These are phyloP conservation scores for Leccinum subtestaceum DNA, from an alignment of 768 basidiomycete genomes.

Conservation along the genomic window DNA sequence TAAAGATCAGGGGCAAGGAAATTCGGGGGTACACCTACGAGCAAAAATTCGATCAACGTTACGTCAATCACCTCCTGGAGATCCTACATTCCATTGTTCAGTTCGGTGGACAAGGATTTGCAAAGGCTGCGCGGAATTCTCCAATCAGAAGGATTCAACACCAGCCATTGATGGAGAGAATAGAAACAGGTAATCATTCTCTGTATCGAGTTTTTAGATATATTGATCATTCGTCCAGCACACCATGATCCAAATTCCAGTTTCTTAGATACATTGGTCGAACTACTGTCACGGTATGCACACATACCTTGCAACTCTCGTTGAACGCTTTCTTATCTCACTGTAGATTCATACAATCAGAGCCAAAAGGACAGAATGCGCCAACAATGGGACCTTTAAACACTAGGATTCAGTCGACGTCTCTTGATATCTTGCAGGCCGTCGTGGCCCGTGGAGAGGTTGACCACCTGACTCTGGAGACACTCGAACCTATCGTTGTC, in stretches of 20 bases:
- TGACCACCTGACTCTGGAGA: constrained; percentile 54
- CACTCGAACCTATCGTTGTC: constrained; percentile 68
- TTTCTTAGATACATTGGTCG: constrained; percentile 77
- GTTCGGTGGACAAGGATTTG: constrained; percentile 89
- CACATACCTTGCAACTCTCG: constrained; percentile 30
- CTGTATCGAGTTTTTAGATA: background rate
- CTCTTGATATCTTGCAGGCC: constrained; percentile 80
- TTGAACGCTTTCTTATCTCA: constrained; percentile 3
- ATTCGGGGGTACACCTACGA: constrained; percentile 68
- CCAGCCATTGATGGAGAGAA: constrained; percentile 55
- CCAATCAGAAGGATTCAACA: constrained; percentile 65
- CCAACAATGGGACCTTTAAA: constrained; percentile 62
- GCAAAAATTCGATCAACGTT: constrained; percentile 72
- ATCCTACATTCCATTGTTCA: constrained; percentile 71
- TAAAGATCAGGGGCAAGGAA: constrained; percentile 62
- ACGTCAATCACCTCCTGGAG: constrained; percentile 72
- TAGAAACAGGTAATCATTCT: constrained; percentile 50
- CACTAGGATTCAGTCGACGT: constrained; percentile 62
- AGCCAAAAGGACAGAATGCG: constrained; percentile 52
- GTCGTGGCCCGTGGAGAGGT: constrained; percentile 81
- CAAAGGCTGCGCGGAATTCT: constrained; percentile 66
- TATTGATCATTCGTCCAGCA: constrained; percentile 17
- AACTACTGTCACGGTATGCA: constrained; percentile 71
- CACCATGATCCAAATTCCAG: constrained; percentile 52
- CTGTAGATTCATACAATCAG: constrained; percentile 71